Evolutionary conservation across 345 rosid genomes (phyloP), one percentile per base, ranked within the genome.

Genomic region (Camelina sativa): DNA sequence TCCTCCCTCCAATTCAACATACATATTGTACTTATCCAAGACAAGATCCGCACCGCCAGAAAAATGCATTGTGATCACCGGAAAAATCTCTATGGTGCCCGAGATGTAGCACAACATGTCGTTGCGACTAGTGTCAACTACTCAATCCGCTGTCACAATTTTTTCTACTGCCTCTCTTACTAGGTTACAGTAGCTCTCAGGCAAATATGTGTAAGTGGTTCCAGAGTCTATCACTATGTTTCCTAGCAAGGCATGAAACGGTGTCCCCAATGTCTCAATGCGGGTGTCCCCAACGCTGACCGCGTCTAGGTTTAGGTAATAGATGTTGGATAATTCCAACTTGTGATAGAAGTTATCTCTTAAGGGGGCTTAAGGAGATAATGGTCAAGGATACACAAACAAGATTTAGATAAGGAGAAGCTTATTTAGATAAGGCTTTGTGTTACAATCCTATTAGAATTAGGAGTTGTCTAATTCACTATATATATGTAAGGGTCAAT

Each of bases 251-350:
- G 73, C 16, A 23, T 69, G 5, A 30, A 69, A 28, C 11, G 65
- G 15, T 57, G 74, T 69, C 7, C 74, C 74, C 15, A 32, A 11
- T 2, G 73, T 69, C 65, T 69, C 44, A 13, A 69, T 1, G 8
- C 40, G 73, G 11, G 0, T 30, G 1, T 54, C 53, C 3, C 41
- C 63, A 44, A 69, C 32, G 30, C 73, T 69, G 4, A 69, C 41
- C 1, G 64, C 41, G 10, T 69, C 73, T 16, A 56, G 73, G 73
- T 56, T 69, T 3, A 57, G 65, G 56, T 11, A 69, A 57, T 69
- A 57, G 32, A 32, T 28, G 30, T 32, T 32, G 35, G 35, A 32
- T 32, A 32, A 6, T 32, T 32, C 35, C 2, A 32, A 32, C 35
- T 32, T 32, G 0, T 32, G 8, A 1, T 5, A 6, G 35, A 32